Evolutionary conservation across 805 yeast genomes (phyloP), one percentile per base, ranked within the genome.

Genomic region (Hanseniaspora vineae): DNA sequence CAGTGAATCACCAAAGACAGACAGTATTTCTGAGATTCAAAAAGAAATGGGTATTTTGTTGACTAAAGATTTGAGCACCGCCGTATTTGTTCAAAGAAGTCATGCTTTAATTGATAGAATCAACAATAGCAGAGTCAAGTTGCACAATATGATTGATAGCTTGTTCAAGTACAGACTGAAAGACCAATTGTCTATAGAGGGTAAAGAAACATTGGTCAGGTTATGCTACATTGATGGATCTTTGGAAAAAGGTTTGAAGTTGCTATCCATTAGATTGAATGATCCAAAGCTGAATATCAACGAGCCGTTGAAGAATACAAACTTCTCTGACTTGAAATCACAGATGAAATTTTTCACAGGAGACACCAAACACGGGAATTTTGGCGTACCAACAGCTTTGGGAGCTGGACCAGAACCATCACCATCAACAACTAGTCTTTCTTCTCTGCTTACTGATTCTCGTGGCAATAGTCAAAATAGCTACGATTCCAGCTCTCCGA

Each of bases 191-290:
- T 78, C 71, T 46, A 57, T 77, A 2, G 86, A 82, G 52, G 95
- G 94, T 17, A 84, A 84, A 60, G 95, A 87, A 61, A 72, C 87
- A 1, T 66, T 86, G 42, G 73, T 87, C 18, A 70, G 89, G 51
- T 69, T 86, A 49, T 76, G 85, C 46, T 79, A 79, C 47, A 70
- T 86, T 49, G 89, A 84, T 59, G 74, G 84, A 0, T 77, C 88
- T 13, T 72, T 87, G 46, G 80, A 77, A 50, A 81, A 81, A 55
- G 75, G 73, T 6, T 48, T 67, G 31, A 49, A 58, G 19, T 47
- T 70, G 42, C 49, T 70, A 46, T 57, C 55, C n/a, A 15, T 20
- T 5, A 40, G 20, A 23, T 13, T 18, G 31, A 40, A 60, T 61
- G 42, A 63, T 64, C 45, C 54, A 57, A 39, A 44, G 19, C 2